Percentiles rank a stretch among this genome's conserved stretches.
phyloP scores from a whole-genome alignment of 1,139 yeast genomes.

The Wickerhamomyces sp. region DNA sequence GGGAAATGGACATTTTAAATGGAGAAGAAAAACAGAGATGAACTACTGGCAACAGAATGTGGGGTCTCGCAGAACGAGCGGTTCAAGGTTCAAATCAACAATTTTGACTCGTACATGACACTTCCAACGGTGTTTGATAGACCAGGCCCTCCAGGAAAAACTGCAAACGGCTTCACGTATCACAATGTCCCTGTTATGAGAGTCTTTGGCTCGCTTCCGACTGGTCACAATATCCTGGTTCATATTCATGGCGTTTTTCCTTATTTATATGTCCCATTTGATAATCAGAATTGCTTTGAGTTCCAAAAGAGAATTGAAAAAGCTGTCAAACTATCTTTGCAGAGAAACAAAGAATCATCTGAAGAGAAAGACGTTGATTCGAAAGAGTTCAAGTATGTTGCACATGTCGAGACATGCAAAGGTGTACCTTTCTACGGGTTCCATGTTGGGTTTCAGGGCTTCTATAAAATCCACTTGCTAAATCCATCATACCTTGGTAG shows the following conservation, averaged over 20 bases:
- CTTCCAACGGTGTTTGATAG: constrained; percentile 41
- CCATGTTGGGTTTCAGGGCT: constrained; percentile 56
- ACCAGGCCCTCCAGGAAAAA: constrained; percentile 20
- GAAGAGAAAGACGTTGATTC: constrained; percentile 6
- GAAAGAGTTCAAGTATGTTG: constrained; percentile 44
- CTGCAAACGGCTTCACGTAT: constrained; percentile 18
- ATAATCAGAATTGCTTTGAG: constrained; percentile 27
- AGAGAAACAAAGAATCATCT: constrained; percentile 6
- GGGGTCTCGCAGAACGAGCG: constrained; percentile 4
- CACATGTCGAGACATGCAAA: constrained; percentile 63
- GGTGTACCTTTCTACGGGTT: constrained; percentile 86
- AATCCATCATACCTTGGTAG: constrained; percentile 59
- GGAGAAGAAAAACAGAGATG: constrained; percentile 14
- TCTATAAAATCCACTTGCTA: constrained; percentile 62
- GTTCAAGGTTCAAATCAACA: constrained; percentile 42
- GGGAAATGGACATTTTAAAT: constrained; percentile 1
- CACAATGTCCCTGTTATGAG: constrained; percentile 69
- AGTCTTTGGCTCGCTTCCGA: constrained; percentile 61
- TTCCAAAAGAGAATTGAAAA: constrained; percentile 16
- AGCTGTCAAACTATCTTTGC: constrained; percentile 14
- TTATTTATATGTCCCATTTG: constrained; percentile 63
- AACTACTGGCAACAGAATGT: constrained; percentile 10
- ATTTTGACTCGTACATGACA: constrained; percentile 61
- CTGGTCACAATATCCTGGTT: constrained; percentile 51
- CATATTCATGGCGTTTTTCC: constrained; percentile 88